These are phyloP conservation scores for Metarhizium anisopliae DNA, from an alignment of 2,329 filamentous ascomycete genomes.

Conservation along the genomic window DNA sequence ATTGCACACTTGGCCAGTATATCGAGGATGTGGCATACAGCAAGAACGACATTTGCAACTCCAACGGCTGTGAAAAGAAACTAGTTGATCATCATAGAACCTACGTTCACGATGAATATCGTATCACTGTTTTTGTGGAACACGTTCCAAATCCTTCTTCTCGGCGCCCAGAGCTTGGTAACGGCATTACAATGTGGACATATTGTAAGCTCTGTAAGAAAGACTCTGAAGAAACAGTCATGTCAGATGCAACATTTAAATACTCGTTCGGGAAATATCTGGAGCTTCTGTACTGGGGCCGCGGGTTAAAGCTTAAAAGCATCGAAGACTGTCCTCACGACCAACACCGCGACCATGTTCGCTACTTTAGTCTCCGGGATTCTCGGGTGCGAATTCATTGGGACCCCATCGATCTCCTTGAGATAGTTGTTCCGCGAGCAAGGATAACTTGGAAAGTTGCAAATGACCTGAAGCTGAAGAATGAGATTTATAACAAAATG, in stretches of 20 bases:
- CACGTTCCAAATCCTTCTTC: slow-evolving; percentile 33
- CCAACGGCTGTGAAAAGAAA: slow-evolving; percentile 76
- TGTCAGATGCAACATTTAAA: slow-evolving; percentile 94
- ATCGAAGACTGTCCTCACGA: slow-evolving; percentile 76
- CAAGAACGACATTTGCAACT: slow-evolving; percentile 68
- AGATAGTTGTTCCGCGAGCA: slow-evolving; percentile 85
- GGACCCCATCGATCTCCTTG: slow-evolving; percentile 83
- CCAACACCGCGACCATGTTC: slow-evolving; percentile 81
- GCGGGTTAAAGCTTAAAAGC: slow-evolving; percentile 64
- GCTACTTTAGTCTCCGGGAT: slow-evolving; percentile 85
- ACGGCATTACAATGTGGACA: slow-evolving; percentile 93
- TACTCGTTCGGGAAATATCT: slow-evolving; percentile 98
- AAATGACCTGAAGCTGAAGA: slow-evolving; percentile 84
- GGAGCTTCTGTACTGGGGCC: slow-evolving; percentile 95
- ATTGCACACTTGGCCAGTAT: slow-evolving; percentile 91
- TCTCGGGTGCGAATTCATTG: slow-evolving; percentile 84
- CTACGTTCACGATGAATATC: slow-evolving; percentile 92
- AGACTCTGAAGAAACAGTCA: slow-evolving; percentile 79
- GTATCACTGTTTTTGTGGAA: slow-evolving; percentile 85
- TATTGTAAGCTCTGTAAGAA: slow-evolving; percentile 87
- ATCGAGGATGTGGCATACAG: slow-evolving; percentile 80
- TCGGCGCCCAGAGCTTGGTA: slow-evolving; percentile 32
- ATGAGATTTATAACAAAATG: slow-evolving; percentile 75
- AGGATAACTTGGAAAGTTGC: slow-evolving; percentile 97
- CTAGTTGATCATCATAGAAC: slow-evolving; percentile 93